Base-by-base conservation (phyloP, 1,139 yeast genomes). In the Yamadazyma sp. region DNA sequence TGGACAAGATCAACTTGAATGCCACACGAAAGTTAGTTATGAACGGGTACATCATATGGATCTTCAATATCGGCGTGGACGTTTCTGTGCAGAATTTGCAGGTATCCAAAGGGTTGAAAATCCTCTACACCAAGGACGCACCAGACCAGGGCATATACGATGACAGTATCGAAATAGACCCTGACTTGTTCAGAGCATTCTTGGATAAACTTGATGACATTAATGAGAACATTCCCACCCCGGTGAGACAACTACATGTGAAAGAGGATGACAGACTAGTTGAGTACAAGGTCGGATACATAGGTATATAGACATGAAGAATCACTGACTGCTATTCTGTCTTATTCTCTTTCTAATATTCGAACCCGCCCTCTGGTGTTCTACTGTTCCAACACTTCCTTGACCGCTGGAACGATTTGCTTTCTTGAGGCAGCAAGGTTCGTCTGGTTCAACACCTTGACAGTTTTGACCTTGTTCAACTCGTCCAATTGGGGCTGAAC, bases 401-500 rank as follows among this genome's bases (percentile, higher is more conserved):
- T 70, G 9, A 72, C 66, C 12, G 61, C 61, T 2, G 96, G 95
- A 7, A 87, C 95, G n/a, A 89, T 87, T 57, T 86, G 94, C 55
- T 89, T 89, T 50, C 97, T 73, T 24, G 92, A 84, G 1, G 91
- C 89, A 3, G 62, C 61, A 10, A 73, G 56, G 45, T 83, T 79
- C 7, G 50, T 48, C 56, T 87, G 95, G 44, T 74, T 64, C 51
- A 61, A 79, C 9, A 73, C 50, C 31, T 49, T 51, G 38, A 72
- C 53, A 20, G 43, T 42, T 12, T 33, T 34, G 18, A 46, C 38
- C 3, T 47, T 42, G 4, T 61, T 66, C 43, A 51, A 49, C 6
- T 55, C 52, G 8, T 44, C 50, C 24, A 79, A 53, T 3, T 51
- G 45, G 4, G 29, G 17, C 10, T 53, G 48, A 32, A 72, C 56